Evolutionary conservation across 257 asterid species (phyloP).

Genomic region (Solanum pimpinellifolium): DNA sequence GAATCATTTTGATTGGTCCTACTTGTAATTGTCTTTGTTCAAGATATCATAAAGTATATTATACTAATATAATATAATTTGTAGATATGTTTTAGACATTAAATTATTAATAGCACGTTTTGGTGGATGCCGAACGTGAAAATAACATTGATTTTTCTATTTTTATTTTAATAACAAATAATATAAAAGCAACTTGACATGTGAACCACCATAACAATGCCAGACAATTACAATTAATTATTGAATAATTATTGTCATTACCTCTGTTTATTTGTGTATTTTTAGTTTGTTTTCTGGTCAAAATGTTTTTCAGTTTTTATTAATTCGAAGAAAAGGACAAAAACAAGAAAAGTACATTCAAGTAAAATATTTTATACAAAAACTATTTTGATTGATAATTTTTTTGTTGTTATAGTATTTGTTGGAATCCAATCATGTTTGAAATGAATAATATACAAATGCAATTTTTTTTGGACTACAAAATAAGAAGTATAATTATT

Average conservation of each 20-base stretch:
- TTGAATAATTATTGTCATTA: background rate
- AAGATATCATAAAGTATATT: background rate
- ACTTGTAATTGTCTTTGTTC: background rate
- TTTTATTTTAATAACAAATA: background rate
- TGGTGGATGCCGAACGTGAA: conserved; percentile 8
- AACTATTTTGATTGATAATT: background rate
- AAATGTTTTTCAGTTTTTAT: background rate
- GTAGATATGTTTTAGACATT: background rate
- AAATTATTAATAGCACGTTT: conserved; percentile 11
- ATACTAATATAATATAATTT: background rate
- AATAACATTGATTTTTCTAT: background rate
- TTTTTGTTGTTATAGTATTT: background rate
- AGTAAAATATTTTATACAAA: background rate
- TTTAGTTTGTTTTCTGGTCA: background rate
- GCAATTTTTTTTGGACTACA: too few species aligned
- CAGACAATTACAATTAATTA: background rate
- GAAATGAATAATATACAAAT: background rate
- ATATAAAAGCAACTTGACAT: background rate
- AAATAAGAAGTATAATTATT: background rate
- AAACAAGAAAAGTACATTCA: background rate
- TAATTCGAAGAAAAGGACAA: background rate
- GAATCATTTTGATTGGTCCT: background rate
- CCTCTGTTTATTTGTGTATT: background rate
- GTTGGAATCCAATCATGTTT: background rate
- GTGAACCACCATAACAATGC: background rate